phyloP scores from a whole-genome alignment of 1,139 yeast genomes.

The Protomyces arabidopsidicola region DNA sequence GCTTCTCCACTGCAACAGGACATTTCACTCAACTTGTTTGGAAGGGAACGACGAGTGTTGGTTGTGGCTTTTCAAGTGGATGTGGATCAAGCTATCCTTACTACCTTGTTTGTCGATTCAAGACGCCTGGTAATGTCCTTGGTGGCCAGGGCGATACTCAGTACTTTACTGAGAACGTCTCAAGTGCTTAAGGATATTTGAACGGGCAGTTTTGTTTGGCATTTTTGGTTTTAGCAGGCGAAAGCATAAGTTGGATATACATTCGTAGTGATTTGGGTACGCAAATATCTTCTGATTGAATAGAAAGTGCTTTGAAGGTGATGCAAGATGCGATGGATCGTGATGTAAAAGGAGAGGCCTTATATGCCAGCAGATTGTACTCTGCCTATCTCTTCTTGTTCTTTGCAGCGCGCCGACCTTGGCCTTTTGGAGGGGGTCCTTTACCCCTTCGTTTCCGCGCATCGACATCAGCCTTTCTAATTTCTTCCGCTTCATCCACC shows the following conservation, averaged over 20 bases:
- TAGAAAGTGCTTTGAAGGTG: too few relatives aligned
- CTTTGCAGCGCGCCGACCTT: conserved; percentile 28
- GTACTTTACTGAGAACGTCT: conserved; percentile 17
- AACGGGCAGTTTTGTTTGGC: not conserved
- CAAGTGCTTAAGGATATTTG: not conserved
- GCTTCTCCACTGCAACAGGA: conserved; percentile 42
- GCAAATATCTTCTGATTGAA: too few relatives aligned
- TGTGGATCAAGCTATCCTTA: conserved; percentile 15
- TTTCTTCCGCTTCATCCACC: conserved; percentile 29
- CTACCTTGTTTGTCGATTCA: conserved; percentile 23
- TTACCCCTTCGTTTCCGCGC: conserved; percentile 33
- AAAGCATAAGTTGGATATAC: too few relatives aligned
- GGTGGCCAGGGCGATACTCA: conserved; percentile 16
- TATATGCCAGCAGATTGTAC: too few relatives aligned
- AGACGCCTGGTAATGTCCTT: conserved; percentile 14
- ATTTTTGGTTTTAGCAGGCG: too few relatives aligned
- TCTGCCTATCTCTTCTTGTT: conserved; percentile 20
- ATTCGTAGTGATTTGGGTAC: too few relatives aligned
- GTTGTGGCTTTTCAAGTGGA: conserved; percentile 37
- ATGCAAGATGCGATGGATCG: too few relatives aligned
- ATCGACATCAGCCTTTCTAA: conserved; percentile 17
- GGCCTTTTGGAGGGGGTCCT: conserved; percentile 35
- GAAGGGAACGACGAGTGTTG: conserved; percentile 57
- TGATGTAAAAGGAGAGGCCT: too few relatives aligned
- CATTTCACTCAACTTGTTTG: conserved; percentile 75